Percentiles rank a stretch among this genome's conserved stretches.
phyloP scores from a whole-genome alignment of 2,329 filamentous ascomycete genomes.

The Paramyrothecium roridum region DNA sequence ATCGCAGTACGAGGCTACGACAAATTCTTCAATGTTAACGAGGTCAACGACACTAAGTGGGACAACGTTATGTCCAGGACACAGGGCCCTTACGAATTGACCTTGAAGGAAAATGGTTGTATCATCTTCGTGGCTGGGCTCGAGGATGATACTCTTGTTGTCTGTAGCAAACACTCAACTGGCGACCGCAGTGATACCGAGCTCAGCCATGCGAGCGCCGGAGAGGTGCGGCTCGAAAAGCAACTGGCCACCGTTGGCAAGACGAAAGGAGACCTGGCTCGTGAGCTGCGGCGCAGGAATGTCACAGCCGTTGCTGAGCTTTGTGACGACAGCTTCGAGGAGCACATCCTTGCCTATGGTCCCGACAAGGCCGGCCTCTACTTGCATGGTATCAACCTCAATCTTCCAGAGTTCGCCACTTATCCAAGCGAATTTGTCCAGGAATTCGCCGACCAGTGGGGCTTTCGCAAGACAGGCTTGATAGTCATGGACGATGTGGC shows the following conservation, averaged over 20 bases:
- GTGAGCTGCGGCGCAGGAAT: slow-evolving; percentile 74
- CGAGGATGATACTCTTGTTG: slow-evolving; percentile 82
- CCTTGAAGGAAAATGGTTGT: slow-evolving; percentile 98
- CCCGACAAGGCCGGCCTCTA: slow-evolving; percentile 85
- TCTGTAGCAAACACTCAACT: slow-evolving; percentile 99
- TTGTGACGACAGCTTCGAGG: slow-evolving; percentile 93
- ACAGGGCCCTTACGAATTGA: slow-evolving; percentile 86
- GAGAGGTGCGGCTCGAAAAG: slow-evolving; percentile 76
- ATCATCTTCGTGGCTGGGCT: slow-evolving; percentile 96
- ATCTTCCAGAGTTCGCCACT: slow-evolving; percentile 87
- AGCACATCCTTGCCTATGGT: slow-evolving; percentile 90
- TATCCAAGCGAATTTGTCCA: slow-evolving; percentile 83
- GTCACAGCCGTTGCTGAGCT: slow-evolving; percentile 94
- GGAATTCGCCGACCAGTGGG: slow-evolving; percentile 86
- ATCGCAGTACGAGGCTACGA: slow-evolving; percentile 92
- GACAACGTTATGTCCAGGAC: slow-evolving; percentile 71
- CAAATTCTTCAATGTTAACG: slow-evolving; percentile 95
- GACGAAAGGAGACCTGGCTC: slow-evolving; percentile 74
- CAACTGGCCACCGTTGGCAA: slow-evolving; percentile 78
- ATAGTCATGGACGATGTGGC: slow-evolving; percentile 72
- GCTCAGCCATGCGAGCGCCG: slow-evolving; percentile 78
- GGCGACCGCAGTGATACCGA: slow-evolving; percentile 69
- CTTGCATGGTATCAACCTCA: slow-evolving; percentile 93
- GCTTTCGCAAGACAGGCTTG: slow-evolving; percentile 85
- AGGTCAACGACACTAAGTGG: slow-evolving; percentile 83